Conservation (phyloP, 2,329 filamentous ascomycete genomes). For the Penicillium sp. region DNA sequence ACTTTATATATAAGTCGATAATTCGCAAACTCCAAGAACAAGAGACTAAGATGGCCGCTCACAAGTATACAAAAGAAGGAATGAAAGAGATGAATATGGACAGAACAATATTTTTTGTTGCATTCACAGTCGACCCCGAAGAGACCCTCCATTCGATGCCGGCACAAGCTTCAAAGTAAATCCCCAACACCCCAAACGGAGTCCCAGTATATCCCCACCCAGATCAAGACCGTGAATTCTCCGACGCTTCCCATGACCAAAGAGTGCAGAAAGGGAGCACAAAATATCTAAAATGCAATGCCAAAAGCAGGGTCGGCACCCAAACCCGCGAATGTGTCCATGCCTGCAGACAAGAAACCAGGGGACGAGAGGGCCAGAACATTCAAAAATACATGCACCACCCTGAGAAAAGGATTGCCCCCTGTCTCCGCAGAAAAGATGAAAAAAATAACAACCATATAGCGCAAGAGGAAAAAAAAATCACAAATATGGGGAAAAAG, state of each 20-base stretch:
- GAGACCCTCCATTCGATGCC: slow-evolving; percentile 26
- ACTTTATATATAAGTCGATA: background rate
- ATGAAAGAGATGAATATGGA: slow-evolving; percentile 28
- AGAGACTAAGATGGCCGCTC: slow-evolving; percentile 4
- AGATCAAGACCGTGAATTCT: slow-evolving; percentile 42
- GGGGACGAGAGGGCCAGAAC: slow-evolving; percentile 7
- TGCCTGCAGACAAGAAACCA: slow-evolving; percentile 10
- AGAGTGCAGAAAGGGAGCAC: slow-evolving; percentile 33
- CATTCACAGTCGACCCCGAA: slow-evolving; percentile 32
- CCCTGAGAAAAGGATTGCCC: background rate
- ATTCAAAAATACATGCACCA: slow-evolving; percentile 18
- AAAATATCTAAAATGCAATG: slow-evolving; percentile 35
- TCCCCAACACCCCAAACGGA: slow-evolving; percentile 42
- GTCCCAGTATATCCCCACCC: slow-evolving; percentile 41
- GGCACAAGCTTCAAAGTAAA: slow-evolving; percentile 38
- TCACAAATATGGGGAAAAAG: slow-evolving; percentile 14
- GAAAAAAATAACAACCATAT: slow-evolving; percentile 11
- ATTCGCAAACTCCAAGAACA: too few relatives aligned
- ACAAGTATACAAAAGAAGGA: slow-evolving; percentile 1
- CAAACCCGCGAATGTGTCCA: slow-evolving; percentile 26
- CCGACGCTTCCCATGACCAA: slow-evolving; percentile 39
- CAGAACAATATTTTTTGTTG: slow-evolving; percentile 34
- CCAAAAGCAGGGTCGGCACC: slow-evolving; percentile 19
- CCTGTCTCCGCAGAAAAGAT: background rate
- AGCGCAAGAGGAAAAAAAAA: slow-evolving; percentile 18